Evolutionary conservation across 140 eudicot species (phyloP).

Genomic region (Erigeron philadelphicus): DNA sequence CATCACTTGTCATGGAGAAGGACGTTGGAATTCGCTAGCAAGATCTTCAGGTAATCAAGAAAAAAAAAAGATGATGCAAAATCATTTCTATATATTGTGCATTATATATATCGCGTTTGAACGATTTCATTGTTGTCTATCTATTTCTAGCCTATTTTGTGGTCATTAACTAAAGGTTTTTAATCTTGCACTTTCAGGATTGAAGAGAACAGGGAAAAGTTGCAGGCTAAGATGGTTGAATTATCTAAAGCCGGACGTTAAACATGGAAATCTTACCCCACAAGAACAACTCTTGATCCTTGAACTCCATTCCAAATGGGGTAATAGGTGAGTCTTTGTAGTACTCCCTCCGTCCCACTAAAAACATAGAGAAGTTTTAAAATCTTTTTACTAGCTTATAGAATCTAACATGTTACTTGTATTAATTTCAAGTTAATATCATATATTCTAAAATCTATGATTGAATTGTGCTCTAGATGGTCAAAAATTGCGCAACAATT

Average conservation of each 20-base stretch:
- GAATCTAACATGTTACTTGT: not conserved
- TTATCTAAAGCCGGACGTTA: constrained; percentile 51
- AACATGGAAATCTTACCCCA: constrained; percentile 59
- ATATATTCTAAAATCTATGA: not conserved
- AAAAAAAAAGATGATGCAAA: not conserved
- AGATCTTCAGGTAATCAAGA: constrained; percentile 35
- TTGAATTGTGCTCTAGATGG: constrained; percentile 35
- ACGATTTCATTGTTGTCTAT: not conserved
- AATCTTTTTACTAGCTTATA: not conserved
- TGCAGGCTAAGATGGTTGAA: constrained; percentile 63
- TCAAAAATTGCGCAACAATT: constrained; percentile 58
- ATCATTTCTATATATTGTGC: not conserved
- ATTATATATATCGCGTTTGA: constrained; percentile 10
- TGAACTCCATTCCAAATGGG: constrained; percentile 67
- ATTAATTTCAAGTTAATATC: not conserved
- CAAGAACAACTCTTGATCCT: constrained; percentile 57
- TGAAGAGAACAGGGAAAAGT: constrained; percentile 55
- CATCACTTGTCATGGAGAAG: constrained; percentile 48
- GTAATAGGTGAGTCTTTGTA: constrained; percentile 42
- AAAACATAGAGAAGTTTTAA: not conserved
- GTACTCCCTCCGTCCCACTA: too few relatives aligned
- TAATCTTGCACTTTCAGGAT: constrained; percentile 30
- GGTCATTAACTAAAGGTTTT: not conserved
- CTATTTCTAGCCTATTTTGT: not conserved
- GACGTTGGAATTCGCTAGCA: constrained; percentile 51